phyloP scores from a whole-genome alignment of 1,284 basidiomycete species.

The Ustilago loliicola region DNA sequence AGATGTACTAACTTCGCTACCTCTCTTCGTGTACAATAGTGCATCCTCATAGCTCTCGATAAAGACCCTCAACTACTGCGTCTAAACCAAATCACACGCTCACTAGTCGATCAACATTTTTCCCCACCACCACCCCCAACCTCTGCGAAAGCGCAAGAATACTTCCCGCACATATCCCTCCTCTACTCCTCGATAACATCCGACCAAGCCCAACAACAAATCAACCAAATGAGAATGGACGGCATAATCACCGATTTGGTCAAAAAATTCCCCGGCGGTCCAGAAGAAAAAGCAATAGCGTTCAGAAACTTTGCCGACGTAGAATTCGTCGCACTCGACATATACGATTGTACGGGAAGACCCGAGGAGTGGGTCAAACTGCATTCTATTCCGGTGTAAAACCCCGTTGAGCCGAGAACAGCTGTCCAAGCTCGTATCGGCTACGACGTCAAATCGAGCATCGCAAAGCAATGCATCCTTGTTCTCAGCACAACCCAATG shows the following conservation, averaged over 20 bases:
- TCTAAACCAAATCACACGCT: conserved; percentile 20
- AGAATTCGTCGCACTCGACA: conserved; percentile 19
- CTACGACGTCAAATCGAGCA: background rate
- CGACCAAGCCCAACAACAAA: conserved; percentile 24
- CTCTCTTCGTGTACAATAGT: no score
- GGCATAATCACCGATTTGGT: conserved; percentile 6
- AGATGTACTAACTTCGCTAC: no score
- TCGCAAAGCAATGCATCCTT: conserved; percentile 8
- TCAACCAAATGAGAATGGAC: conserved; percentile 16
- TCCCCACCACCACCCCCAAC: conserved; percentile 14
- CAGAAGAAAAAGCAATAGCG: background rate
- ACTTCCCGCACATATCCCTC: conserved; percentile 50
- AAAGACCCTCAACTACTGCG: background rate
- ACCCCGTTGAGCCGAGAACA: no score
- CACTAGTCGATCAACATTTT: conserved; percentile 7
- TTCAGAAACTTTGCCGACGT: conserved; percentile 16
- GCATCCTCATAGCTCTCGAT: conserved; percentile 25
- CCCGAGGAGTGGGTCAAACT: conserved; percentile 28
- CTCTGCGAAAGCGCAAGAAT: conserved; percentile 4
- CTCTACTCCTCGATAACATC: conserved; percentile 34
- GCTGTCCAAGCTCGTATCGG: no score
- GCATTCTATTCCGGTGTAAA: conserved; percentile 19
- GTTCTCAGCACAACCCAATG: no score
- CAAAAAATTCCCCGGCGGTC: background rate
- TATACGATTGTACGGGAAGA: conserved; percentile 38